These are phyloP conservation scores for Apiospora malaysiana DNA, from an alignment of 2,329 filamentous ascomycete species.

Conservation along the genomic window DNA sequence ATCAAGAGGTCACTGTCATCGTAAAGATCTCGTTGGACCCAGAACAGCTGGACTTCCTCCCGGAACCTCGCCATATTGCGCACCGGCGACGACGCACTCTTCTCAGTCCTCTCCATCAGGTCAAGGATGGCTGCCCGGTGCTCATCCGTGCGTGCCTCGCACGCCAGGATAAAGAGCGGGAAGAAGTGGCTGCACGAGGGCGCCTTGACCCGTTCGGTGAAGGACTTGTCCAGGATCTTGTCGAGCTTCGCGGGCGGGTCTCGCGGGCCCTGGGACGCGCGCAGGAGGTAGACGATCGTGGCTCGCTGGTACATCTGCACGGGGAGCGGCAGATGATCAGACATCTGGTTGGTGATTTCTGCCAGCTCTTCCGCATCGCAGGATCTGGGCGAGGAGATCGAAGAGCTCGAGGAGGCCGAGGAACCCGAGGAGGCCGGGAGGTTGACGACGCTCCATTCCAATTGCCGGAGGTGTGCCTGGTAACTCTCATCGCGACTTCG, in stretches of 20 bases:
- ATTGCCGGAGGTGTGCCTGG: slow-evolving; percentile 24
- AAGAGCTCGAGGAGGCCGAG: too few species aligned
- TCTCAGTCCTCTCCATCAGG: slow-evolving; percentile 38
- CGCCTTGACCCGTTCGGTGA: slow-evolving; percentile 24
- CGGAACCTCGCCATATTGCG: slow-evolving; percentile 35
- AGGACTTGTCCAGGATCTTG: slow-evolving; percentile 29
- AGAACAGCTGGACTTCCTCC: slow-evolving; percentile 36
- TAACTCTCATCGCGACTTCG: slow-evolving; percentile 28
- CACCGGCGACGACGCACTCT: background rate
- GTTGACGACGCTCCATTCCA: slow-evolving; percentile 27
- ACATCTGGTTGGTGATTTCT: background rate
- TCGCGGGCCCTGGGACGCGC: slow-evolving; percentile 33
- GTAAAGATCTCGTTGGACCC: slow-evolving; percentile 43
- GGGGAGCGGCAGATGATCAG: slow-evolving; percentile 14
- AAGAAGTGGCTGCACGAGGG: slow-evolving; percentile 40
- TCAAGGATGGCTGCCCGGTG: slow-evolving; percentile 32
- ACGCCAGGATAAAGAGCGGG: slow-evolving; percentile 42
- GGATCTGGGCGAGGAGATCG: background rate
- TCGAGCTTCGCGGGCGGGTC: slow-evolving; percentile 31
- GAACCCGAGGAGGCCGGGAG: too few species aligned
- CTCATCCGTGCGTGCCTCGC: slow-evolving; percentile 41
- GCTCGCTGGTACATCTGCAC: slow-evolving; percentile 30
- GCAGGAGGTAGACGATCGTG: slow-evolving; percentile 30
- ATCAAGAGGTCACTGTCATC: slow-evolving; percentile 38
- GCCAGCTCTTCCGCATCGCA: background rate